Base-by-base conservation (phyloP, 306 rosid genomes). In the Nissolia schottii region DNA sequence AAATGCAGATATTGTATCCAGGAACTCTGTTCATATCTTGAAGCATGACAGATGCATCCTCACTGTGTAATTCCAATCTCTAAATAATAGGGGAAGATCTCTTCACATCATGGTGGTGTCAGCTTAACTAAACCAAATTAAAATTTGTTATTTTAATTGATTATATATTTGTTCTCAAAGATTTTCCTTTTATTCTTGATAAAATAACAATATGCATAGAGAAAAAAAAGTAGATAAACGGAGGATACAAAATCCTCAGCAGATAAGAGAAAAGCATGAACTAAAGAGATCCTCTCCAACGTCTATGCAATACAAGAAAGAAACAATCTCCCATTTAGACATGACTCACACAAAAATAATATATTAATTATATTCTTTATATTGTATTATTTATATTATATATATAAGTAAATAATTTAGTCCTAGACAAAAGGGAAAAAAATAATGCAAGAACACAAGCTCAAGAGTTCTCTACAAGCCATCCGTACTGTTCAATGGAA, bases 1-100 rank as follows among this genome's bases (percentile, higher is more conserved):
- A 64, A 18, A 64, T 65, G 34, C 49, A 64, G n/a, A 40, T 35
- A 31, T 54, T 27, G 46, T 58, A 27, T 49, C 3, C 9, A 13
- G 16, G 67, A 27, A 64, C 46, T 38, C 32, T 5, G 73, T 46
- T 18, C 62, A 73, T 46, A 73, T 60, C 67, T 41, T 45, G n/a
- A 73, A 61, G 70, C 29, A 60, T 50, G 51, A 31, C 27, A 32
- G 23, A 62, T 63, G 68, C 60, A 43, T 28, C 38, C 28, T 11
- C 3, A 14, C 11, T 23, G 3, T 16, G 32, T 16, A 31, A 50
- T 24, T 70, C 55, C 28, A 23, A 35, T 54, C 25, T 24, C 72
- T 32, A 32, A 31, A 37, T 23, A 70, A 60, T 34, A 60, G 54
- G 53, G 49, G 32, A 38, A n/a, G 20, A 54, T 54, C 54, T 70